phyloP scores from a whole-genome alignment of 176 grass and related monocot species.

The Eragrostis nindensis region DNA sequence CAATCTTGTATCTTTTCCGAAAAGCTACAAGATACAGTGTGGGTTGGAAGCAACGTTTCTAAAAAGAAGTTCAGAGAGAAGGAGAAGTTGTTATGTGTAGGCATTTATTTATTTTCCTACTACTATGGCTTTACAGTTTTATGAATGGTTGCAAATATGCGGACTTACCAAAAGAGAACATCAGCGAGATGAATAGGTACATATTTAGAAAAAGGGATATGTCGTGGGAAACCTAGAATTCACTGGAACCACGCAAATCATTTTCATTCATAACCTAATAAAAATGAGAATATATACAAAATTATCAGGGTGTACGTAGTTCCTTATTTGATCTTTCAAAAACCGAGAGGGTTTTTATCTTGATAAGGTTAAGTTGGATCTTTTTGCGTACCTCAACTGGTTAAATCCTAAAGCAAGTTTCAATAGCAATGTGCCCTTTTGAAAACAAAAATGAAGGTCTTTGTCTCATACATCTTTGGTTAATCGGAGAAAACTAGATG shows the following conservation, averaged over 20 bases:
- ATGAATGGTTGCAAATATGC: no score
- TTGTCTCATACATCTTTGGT: conserved; percentile 21
- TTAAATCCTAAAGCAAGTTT: conserved; percentile 28
- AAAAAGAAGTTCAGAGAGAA: no score
- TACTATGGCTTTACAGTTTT: no score
- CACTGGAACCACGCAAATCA: not conserved
- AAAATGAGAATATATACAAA: no score
- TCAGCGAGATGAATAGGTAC: no score
- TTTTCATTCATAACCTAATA: not conserved
- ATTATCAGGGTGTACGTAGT: no score
- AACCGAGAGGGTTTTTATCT: not conserved
- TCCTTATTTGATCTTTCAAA: no score
- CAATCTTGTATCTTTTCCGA: conserved; percentile 38
- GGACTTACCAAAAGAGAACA: no score
- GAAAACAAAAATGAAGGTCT: not conserved
- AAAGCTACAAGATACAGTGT: conserved; percentile 39
- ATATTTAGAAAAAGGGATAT: no score
- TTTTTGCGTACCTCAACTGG: conserved; percentile 22
- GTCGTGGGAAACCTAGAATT: not conserved
- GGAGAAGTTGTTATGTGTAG: no score
- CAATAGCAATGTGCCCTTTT: not conserved
- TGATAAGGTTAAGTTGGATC: conserved; percentile 13
- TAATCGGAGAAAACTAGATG: not conserved
- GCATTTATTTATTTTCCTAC: no score
- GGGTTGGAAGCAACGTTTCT: conserved; percentile 38